phyloP scores from a whole-genome alignment of 805 yeast species.

The Lachancea fermentati region DNA sequence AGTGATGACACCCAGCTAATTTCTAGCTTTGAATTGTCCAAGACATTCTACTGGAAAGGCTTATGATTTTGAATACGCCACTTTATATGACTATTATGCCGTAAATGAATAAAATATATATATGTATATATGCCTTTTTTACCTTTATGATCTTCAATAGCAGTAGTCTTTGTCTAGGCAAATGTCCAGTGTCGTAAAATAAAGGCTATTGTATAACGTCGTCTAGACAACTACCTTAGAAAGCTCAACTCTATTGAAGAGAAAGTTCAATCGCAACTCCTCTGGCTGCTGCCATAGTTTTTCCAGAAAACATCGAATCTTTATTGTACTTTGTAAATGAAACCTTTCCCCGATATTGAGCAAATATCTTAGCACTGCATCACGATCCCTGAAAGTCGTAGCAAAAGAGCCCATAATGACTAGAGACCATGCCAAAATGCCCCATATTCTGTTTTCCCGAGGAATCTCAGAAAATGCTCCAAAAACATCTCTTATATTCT shows the following conservation, averaged over 20 bases:
- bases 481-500: constrained; percentile 11
- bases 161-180: too few relatives aligned
- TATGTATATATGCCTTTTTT: too few relatives aligned
- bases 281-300: constrained; percentile 10
- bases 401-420: constrained; percentile 13
- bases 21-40: constrained; percentile 19
- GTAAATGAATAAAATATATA: too few relatives aligned
- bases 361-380: constrained; percentile 7
- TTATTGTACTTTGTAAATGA: constrained; percentile 9
- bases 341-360: constrained; percentile 10
- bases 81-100: too few relatives aligned
- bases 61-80: constrained; percentile 6
- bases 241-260: constrained; percentile 11
- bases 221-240: constrained; percentile 10
- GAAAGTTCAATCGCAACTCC: constrained; percentile 7
- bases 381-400: constrained; percentile 6
- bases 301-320: constrained; percentile 10
- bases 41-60: constrained; percentile 22
- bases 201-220: too few relatives aligned
- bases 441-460: constrained; percentile 12
- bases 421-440: constrained; percentile 14
- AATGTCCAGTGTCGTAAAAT: too few relatives aligned
- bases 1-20: constrained; percentile 26
- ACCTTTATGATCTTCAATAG: too few relatives aligned
- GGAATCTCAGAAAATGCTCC: constrained; percentile 12